These are phyloP conservation scores for Trifolium fragiferum DNA, from an alignment of 306 rosid species.

Conservation along the genomic window DNA sequence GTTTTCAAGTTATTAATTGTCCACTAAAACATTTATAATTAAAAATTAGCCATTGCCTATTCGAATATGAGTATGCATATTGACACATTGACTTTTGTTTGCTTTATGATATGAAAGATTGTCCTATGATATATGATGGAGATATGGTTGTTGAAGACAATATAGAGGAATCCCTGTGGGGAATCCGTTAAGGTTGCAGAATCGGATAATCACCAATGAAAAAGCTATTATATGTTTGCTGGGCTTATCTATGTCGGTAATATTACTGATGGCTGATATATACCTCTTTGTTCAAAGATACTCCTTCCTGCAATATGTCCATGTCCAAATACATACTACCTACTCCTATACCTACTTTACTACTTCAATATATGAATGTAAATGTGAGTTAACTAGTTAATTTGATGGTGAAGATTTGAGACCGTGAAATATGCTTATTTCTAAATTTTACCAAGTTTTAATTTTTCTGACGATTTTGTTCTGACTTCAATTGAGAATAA, in stretches of 20 bases:
- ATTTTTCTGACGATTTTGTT: no score
- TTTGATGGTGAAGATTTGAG: no score
- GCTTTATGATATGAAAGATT: neutral
- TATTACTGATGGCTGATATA: neutral
- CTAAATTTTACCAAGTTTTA: no score
- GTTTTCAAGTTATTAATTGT: no score
- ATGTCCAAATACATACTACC: neutral
- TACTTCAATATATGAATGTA: no score
- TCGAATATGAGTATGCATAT: neutral
- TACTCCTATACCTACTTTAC: no score
- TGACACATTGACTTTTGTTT: constrained; percentile 17
- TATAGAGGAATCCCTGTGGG: constrained; percentile 36
- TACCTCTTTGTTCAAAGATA: neutral
- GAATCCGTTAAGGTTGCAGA: constrained; percentile 36
- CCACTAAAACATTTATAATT: no score
- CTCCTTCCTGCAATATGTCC: neutral
- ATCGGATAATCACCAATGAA: constrained; percentile 36
- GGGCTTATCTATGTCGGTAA: constrained; percentile 21
- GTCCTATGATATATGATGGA: constrained; percentile 29
- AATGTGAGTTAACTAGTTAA: no score
- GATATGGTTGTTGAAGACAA: constrained; percentile 38
- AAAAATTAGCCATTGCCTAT: neutral
- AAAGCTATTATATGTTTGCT: constrained; percentile 19
- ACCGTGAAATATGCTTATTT: no score
- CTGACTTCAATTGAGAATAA: no score